Base-by-base conservation (phyloP, 2,329 filamentous ascomycete species). In the Chaetomium olivaceum region DNA sequence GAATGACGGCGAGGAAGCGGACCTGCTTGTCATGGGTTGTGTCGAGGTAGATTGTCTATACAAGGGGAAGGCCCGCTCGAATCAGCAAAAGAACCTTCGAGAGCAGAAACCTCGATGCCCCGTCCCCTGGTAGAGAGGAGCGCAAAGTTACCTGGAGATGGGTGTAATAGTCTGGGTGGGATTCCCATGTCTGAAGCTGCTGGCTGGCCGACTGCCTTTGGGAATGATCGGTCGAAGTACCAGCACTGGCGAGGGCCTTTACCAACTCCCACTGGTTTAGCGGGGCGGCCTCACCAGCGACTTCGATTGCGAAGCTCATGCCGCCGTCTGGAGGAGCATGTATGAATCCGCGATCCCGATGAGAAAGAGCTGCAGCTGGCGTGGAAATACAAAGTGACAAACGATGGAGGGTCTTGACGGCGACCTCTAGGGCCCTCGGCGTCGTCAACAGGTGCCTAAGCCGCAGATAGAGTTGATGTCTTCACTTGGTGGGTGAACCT, bases 1-100 rank as follows among this genome's bases (percentile, higher is more conserved):
- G 91, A 71, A 98, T 97, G 65, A 98, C 87, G 62, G 94, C 91
- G 12, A 97, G 88, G 74, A 96, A 93, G 67, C 95, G 91, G 61
- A 94, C 86, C 73, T 96, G 89, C 65, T 87, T 79, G 1, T 92
- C 91, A 1, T 96, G 81, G 1, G 87, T 87, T 67, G 87, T 88
- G 79, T 97, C 91, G 69, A 97, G 84, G 76, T 93, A 97, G 43
- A 92, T 86, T 71, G 89, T 85, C 89, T 96, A n/a, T 43, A 19
- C 4, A 39, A 14, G 16, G 33, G 74, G 36, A 36, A 19, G 60
- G 39, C 51, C 11, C 25, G n/a, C 23, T 21, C 23, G 1, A 48
- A 14, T 60, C 27, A 66, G 64, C 43, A 33, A 62, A 62, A 66
- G 58, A 21, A 36, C 8, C 33, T 36, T 36, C 12, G 1, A 12